Base-by-base conservation (phyloP, 192 early-diverging fungal genomes). In the Globomyces pollinis-pini region DNA sequence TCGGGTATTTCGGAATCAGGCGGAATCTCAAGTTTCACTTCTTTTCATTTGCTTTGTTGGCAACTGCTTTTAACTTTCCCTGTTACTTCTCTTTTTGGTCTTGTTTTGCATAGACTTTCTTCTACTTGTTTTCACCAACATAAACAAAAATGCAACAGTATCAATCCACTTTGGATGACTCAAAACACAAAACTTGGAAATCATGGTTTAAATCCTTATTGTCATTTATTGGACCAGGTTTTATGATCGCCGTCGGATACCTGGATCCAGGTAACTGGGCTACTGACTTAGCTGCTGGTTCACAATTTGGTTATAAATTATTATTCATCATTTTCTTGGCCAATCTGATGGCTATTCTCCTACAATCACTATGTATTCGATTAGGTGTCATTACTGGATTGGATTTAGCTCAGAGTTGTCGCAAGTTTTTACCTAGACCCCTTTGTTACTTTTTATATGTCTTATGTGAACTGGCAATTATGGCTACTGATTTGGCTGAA, bases 201-300 rank as follows among this genome's bases (percentile, higher is more conserved):
- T 6, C 3, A 24, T 61, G 8, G 16, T 31, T 32, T 38, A 21
- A 33, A 28, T 62, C 51, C 6, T 47, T 78, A 50, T 28, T 58
- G 3, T 30, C 41, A 35, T 78, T 78, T 43, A 26, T 78, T 24
- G 76, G 76, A 12, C 76, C 76, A 20, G 76, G 76, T 13, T 76
- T 65, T 61, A 65, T 78, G 68, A 70, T 77, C 0, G 69, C 70
- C n/a, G 80, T 86, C 6, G 84, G 84, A 18, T 87, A 83, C 71
- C 63, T 85, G 63, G 89, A 91, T 74, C 89, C 89, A 32, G 89
- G 89, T 36, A 91, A 91, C 72, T 91, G 88, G 88, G 88, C 88
- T 1, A 88, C 86, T 4, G 87, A 89, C 67, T 72, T 88, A 13
- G 71, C 79, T 30, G 90, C 85, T 50, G 90, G 90, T 23, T 85